Conservation (phyloP, 805 yeast species). For the Hanseniaspora singularis region DNA sequence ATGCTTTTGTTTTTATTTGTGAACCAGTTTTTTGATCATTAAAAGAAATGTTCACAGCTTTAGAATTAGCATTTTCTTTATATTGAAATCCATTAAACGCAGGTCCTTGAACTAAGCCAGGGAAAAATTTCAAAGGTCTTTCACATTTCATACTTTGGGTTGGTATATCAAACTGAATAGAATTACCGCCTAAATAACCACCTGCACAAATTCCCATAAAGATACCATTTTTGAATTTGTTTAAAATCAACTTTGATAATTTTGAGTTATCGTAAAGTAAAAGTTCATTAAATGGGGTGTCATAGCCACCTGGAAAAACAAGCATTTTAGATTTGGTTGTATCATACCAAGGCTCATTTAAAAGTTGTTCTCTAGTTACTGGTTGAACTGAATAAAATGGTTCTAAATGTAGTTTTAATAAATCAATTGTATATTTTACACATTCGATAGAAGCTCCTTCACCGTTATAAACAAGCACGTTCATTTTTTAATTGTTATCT, state of each 20-base stretch:
- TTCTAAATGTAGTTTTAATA: slow-evolving; percentile 60
- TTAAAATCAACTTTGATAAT: slow-evolving; percentile 52
- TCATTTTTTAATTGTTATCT: slow-evolving; percentile 35
- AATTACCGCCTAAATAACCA: slow-evolving; percentile 65
- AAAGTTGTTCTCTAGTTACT: slow-evolving; percentile 48
- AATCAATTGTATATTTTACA: slow-evolving; percentile 70
- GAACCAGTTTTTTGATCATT: slow-evolving; percentile 25
- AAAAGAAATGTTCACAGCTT: slow-evolving; percentile 40
- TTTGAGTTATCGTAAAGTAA: slow-evolving; percentile 37
- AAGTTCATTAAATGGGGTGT: slow-evolving; percentile 73
- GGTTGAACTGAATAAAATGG: slow-evolving; percentile 80
- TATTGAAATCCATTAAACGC: slow-evolving; percentile 73
- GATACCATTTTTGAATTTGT: slow-evolving; percentile 51
- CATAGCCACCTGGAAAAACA: slow-evolving; percentile 96
- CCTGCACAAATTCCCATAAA: slow-evolving; percentile 92
- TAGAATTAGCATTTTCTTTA: slow-evolving; percentile 63
- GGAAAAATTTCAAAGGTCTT: slow-evolving; percentile 67
- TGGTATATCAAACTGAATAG: slow-evolving; percentile 78
- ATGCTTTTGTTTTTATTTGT: slow-evolving; percentile 25
- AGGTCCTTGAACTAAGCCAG: slow-evolving; percentile 74
- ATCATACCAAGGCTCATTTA: slow-evolving; percentile 70
- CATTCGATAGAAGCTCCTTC: slow-evolving; percentile 83
- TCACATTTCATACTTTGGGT: slow-evolving; percentile 59
- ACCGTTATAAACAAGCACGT: slow-evolving; percentile 57
- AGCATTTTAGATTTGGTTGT: slow-evolving; percentile 59